Base-by-base conservation (phyloP, 2,329 filamentous ascomycete species). In the Fusarium sp. region DNA sequence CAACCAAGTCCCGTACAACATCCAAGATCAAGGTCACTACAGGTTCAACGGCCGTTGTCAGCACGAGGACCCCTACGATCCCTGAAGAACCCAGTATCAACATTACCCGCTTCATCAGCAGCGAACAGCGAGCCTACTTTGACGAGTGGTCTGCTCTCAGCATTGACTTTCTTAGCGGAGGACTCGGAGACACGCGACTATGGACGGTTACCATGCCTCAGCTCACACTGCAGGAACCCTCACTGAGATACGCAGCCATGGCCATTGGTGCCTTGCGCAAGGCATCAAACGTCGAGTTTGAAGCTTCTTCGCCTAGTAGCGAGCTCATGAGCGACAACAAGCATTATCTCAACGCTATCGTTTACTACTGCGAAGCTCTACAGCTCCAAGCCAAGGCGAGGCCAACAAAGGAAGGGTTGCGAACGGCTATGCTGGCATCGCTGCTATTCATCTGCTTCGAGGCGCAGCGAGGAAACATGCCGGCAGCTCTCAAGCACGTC, bases 361-460 rank as follows among this genome's bases (percentile, higher is more conserved):
- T 73, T 12, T 77, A 77, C 53, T 79, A 79, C 32, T 79, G 77
- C 55, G 72, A 78, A 47, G 77, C 77, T 7, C 64, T 79, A n/a
- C 76, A 76, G 3, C 61, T 78, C 8, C 77, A 79, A 34, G 70
- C 76, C 8, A 73, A 74, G 34, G 76, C 77, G 1, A 71, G 64
- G 31, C 75, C 77, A 2, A 75, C 71, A 2, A 73, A 69, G 6
- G 75, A 76, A n/a, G 74, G 75, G 3, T 58, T 79, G 6, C 70
- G 76, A 10, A 79, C 77, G 2, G 77, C 77, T 0, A 61, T 79
- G 48, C 54, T 79, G 7, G 72, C 77, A 2, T 79, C 77, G 0
- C 66, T 79, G 4, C 57, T 79, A 0, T 79, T 79, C 36, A 76
- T 79, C 35, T 78, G 77, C 52, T 79, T 79, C 31, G 77, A 79